Evolutionary conservation across 139 green algal genomes (phyloP), one percentile per base, ranked within the genome.

Genomic region (Micromonas commoda): DNA sequence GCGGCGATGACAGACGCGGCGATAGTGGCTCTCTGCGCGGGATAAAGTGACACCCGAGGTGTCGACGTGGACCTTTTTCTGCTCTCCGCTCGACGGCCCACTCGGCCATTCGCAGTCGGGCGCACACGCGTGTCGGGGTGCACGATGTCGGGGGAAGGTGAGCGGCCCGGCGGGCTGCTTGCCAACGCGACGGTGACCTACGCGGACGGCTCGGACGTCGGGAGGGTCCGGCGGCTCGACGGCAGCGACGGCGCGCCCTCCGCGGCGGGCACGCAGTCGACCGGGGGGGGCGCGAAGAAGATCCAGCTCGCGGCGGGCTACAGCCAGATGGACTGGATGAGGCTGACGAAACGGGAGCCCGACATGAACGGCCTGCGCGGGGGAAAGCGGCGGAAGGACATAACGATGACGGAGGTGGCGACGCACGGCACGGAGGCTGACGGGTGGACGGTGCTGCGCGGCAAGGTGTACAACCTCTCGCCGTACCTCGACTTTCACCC

Each of bases 391-490:
- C 63, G 32, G 2, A 32, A 16, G 2, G 26, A 39, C 33, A 85
- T 88, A 29, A 87, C 84, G 0, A 37, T 94, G 68, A 85, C 85
- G 33, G 95, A 94, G 84, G 91, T 98, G 1, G 74, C 69, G 64
- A 60, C 85, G 79, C 94, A 98, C 73, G 79, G 82, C 9, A 94
- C 77, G 26, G 39, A 68, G 16, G 90, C 96, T 0, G 93, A 98
- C 82, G 89, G 85, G 0, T 99, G 95, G 95, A 93, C 92, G 37
- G 90, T 94, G 0, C 73, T 98, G 33, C 77, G 80, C 1, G 90
- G 92, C 31, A 96, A 93, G 82, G 91, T 98, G 70, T 98, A 98
- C 81, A 92, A 98, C 82, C 90, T 91, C 31, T 96, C 94, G 26
- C 82, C 87, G 26, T 98, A 97, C 84, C 79, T 98, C 33, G 86